Conservation (phyloP, 2,329 filamentous ascomycete species). For the Colletotrichum sp. region DNA sequence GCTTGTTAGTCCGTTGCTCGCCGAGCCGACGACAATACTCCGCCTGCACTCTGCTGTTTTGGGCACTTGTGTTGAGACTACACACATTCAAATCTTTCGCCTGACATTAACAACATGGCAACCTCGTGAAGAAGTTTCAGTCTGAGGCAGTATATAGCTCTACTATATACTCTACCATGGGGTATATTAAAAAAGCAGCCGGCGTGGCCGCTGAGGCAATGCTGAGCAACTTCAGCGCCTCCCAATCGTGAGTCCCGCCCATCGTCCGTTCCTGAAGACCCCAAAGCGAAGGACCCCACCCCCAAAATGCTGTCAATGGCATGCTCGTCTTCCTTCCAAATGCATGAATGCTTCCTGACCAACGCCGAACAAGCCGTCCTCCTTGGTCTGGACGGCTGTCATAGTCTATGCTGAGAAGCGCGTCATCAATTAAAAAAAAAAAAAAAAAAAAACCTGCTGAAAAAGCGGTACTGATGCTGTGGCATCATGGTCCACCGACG, state of each 20-base stretch:
- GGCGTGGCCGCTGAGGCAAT: neutral
- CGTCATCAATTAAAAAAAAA: neutral
- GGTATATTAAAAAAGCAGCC: slow-evolving; percentile 18
- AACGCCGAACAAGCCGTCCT: slow-evolving; percentile 12
- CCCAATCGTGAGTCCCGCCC: neutral
- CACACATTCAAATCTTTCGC: neutral
- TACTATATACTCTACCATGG: slow-evolving; percentile 9
- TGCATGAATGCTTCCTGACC: slow-evolving; percentile 21
- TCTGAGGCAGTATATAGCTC: slow-evolving; percentile 6
- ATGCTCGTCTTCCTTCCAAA: slow-evolving; percentile 18
- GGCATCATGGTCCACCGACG: neutral
- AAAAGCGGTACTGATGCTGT: neutral
- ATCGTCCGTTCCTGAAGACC: neutral
- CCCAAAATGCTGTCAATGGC: slow-evolving; percentile 12
- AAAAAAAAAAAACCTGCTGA: neutral
- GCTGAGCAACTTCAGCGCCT: neutral
- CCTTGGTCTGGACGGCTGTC: neutral
- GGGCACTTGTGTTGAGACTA: neutral
- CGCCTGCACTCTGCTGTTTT: neutral
- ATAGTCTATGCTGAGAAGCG: neutral
- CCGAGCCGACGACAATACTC: neutral
- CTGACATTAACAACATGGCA: too few relatives aligned
- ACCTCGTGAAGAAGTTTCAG: neutral
- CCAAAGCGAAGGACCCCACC: neutral
- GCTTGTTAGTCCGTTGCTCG: neutral